Evolutionary conservation across 768 basidiomycete species (phyloP), one percentile per base, ranked within the genome.

Genomic region (Trametes cingulata): DNA sequence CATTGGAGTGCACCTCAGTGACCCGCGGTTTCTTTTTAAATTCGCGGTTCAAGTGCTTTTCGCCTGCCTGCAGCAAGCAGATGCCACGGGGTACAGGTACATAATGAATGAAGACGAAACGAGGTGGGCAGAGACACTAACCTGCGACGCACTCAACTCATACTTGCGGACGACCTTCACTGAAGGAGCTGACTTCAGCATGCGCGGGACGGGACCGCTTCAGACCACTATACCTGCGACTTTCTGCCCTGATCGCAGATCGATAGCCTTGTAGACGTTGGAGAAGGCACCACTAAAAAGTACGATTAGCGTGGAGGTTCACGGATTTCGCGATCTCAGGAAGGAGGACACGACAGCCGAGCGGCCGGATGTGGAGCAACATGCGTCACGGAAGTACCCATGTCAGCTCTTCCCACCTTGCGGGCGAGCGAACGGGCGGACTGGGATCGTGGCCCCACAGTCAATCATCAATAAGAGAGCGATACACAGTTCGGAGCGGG

Each of bases 11-110:
- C 85, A 97, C 95, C 95, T 97, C 95, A 82, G 93, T 96, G 73
- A 90, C 90, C 82, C 94, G 91, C 81, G 95, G 93, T 80, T 90
- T 93, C 80, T 94, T 94, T 82, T 95, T 95, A 81, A 96, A 95
- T 73, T 91, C 86, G 62, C 87, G 82, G 75, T 94, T 95, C 73
- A 98, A 80, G 77, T 96, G 93, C 76, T 91, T 96, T 73, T 95
- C 90, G 71, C 91, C 91, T 69, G 87, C 88, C 93, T 96, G 67
- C 68, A 62, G 67, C 65, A 69, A 56, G 64, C 70, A 63, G 60
- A 54, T 50, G 60, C 62, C 40, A 63, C 61, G 58, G 61, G 62
- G 68, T 61, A 61, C 57, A 65, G 46, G 52, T 63, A 55, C 52
- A 68, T 60, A 58, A 62, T 61, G 66, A 65, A 62, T 62, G 61